Conservation (phyloP, 345 rosid species). For the Corymbia maculata region DNA sequence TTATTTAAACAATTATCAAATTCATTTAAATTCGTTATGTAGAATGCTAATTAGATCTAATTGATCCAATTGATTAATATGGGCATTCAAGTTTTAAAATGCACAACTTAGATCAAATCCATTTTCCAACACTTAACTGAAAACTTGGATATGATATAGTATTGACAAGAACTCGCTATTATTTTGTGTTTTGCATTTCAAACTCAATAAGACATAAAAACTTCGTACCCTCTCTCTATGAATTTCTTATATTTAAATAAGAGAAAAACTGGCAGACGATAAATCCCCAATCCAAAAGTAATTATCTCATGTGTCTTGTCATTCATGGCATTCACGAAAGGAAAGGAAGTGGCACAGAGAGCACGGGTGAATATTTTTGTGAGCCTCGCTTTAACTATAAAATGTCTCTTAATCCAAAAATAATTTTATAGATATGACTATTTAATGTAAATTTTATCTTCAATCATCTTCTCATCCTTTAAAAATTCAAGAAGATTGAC, state of each 20-base stretch:
- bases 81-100: neutral
- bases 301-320: neutral
- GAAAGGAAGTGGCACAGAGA: neutral
- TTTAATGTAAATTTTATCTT: neutral
- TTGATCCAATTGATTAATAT: neutral
- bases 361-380: neutral
- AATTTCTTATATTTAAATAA: neutral
- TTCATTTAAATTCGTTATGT: neutral
- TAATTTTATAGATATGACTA: neutral
- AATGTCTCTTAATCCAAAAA: neutral
- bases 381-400: neutral
- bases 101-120: neutral
- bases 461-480: neutral
- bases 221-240: neutral
- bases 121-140: neutral
- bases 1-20: neutral
- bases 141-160: neutral
- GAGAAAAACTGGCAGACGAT: neutral
- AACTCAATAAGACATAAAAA: neutral
- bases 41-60: neutral
- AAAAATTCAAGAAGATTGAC: neutral
- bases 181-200: neutral
- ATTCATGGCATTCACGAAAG: neutral
- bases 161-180: neutral
- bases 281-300: neutral